phyloP scores from a whole-genome alignment of 805 yeast genomes.

The Priceomyces carsonii region DNA sequence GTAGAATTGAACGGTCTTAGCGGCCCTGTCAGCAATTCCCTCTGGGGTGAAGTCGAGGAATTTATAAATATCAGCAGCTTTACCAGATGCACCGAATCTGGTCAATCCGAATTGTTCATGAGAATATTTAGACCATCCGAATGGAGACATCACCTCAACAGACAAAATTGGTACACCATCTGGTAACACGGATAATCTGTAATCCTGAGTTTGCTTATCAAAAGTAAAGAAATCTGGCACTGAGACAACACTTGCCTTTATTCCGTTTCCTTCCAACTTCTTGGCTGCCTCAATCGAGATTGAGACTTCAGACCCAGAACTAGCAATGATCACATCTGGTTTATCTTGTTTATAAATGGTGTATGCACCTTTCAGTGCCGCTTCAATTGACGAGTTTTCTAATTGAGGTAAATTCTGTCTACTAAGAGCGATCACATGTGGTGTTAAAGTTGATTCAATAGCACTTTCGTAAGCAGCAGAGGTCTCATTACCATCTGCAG shows the following conservation, averaged over 20 bases:
- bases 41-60: slow-evolving; percentile 89
- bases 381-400: slow-evolving; percentile 88
- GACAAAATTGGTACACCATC: slow-evolving; percentile 92
- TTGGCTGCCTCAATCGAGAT: slow-evolving; percentile 82
- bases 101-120: slow-evolving; percentile 96
- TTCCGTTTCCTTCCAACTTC: slow-evolving; percentile 62
- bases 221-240: slow-evolving; percentile 92
- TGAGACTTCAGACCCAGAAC: slow-evolving; percentile 95
- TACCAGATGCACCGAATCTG: slow-evolving; percentile 97
- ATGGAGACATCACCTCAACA: slow-evolving; percentile 88
- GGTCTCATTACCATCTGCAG: slow-evolving; percentile 89
- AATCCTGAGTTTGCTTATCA: slow-evolving; percentile 78
- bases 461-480: slow-evolving; percentile 80
- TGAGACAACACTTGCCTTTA: slow-evolving; percentile 82
- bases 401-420: slow-evolving; percentile 93
- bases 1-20: slow-evolving; percentile 77
- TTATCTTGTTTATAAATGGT: slow-evolving; percentile 57
- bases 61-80: slow-evolving; percentile 79
- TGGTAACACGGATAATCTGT: slow-evolving; percentile 85
- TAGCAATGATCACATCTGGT: slow-evolving; percentile 70
- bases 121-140: slow-evolving; percentile 93
- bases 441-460: slow-evolving; percentile 60
- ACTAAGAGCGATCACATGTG: slow-evolving; percentile 73
- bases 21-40: slow-evolving; percentile 86
- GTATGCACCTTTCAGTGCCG: slow-evolving; percentile 95